Conservation (phyloP, 129 eudicot species). For the Escallonia rubra region DNA sequence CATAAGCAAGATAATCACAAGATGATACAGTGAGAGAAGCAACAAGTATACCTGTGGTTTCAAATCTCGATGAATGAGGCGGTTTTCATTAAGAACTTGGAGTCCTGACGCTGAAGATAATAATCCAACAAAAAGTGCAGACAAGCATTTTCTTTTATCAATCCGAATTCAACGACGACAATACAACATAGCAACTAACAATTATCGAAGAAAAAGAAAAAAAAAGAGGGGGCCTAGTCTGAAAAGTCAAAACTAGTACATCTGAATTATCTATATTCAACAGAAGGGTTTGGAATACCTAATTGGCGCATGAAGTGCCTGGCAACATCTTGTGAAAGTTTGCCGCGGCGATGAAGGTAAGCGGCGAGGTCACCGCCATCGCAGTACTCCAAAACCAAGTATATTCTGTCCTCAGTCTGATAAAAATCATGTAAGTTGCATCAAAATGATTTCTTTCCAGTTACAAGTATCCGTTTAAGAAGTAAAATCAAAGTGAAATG, state of each 20-base stretch:
- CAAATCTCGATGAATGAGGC: slow-evolving; percentile 26
- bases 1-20: background rate
- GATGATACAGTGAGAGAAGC: background rate
- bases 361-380: slow-evolving; percentile 28
- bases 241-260: too few species aligned
- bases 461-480: too few species aligned
- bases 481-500: too few species aligned
- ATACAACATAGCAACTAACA: too few species aligned
- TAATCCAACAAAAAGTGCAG: background rate
- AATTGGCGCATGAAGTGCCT: slow-evolving; percentile 22
- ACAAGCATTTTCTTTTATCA: background rate
- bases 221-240: too few species aligned
- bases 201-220: background rate
- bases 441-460: too few species aligned
- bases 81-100: slow-evolving; percentile 23
- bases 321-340: slow-evolving; percentile 22
- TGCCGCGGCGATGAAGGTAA: slow-evolving; percentile 22
- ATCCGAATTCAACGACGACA: too few species aligned
- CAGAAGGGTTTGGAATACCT: slow-evolving; percentile 2
- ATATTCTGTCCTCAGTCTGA: slow-evolving; percentile 19
- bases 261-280: too few species aligned
- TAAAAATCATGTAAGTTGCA: background rate
- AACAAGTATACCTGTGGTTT: slow-evolving; percentile 19
- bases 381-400: slow-evolving; percentile 28
- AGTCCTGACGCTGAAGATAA: slow-evolving; percentile 22